Conservation (phyloP, 2,329 filamentous ascomycete genomes). For the Colletotrichum shisoi region DNA sequence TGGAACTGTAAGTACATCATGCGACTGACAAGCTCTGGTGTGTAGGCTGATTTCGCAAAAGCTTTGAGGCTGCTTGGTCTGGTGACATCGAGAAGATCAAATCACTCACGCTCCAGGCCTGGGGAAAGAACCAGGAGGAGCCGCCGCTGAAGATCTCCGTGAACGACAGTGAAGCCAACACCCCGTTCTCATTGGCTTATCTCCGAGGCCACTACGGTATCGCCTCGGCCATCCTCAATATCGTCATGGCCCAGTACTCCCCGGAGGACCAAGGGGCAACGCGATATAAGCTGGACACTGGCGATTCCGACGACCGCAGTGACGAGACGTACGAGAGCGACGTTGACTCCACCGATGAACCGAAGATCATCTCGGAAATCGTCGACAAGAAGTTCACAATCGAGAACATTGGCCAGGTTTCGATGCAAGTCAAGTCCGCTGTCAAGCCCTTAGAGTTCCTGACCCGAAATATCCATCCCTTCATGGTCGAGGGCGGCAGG, state of each 20-base stretch:
- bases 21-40: not conserved
- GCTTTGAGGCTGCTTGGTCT: constrained; percentile 76
- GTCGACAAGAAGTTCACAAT: constrained; percentile 76
- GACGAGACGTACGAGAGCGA: constrained; percentile 46
- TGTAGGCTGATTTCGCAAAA: constrained; percentile 46
- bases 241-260: constrained; percentile 73
- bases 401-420: constrained; percentile 75
- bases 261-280: constrained; percentile 61
- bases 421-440: constrained; percentile 72
- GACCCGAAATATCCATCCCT: constrained; percentile 48
- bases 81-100: constrained; percentile 75
- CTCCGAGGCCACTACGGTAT: constrained; percentile 69
- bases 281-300: constrained; percentile 57
- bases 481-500: constrained; percentile 47
- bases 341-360: constrained; percentile 50
- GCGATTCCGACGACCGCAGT: constrained; percentile 48
- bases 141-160: constrained; percentile 71
- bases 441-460: constrained; percentile 65
- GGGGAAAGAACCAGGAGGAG: constrained; percentile 62
- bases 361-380: constrained; percentile 61
- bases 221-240: constrained; percentile 73
- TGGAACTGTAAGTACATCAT: constrained; percentile 63
- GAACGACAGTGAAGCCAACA: constrained; percentile 59
- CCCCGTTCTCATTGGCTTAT: constrained; percentile 73
- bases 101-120: constrained; percentile 66